Conservation (phyloP, 1,284 basidiomycete species). For the Acaromyces ingoldii region DNA sequence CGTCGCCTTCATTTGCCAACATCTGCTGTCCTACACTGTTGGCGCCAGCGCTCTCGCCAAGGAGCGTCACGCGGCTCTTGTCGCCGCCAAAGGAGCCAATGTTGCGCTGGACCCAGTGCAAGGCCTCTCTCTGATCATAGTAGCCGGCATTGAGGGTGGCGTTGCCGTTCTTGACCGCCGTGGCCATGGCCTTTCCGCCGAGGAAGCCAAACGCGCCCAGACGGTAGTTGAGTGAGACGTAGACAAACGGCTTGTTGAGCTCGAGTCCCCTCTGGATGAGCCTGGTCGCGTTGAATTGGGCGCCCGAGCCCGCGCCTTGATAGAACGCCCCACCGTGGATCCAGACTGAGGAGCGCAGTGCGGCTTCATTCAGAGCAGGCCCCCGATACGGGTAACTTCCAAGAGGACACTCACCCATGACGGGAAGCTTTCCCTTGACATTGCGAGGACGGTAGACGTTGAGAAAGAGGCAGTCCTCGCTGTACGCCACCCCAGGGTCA, state of each 20-base stretch:
- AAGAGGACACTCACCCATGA: conserved; percentile 3
- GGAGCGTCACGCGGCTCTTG: conserved; percentile 19
- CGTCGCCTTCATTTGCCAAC: conserved; percentile 21
- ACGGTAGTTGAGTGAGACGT: conserved; percentile 28
- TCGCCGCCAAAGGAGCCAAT: conserved; percentile 34
- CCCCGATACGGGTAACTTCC: neutral
- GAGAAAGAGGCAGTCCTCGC: conserved; percentile 30
- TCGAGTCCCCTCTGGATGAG: conserved; percentile 19
- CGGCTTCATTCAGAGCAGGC: no score
- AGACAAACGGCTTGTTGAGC: conserved; percentile 26
- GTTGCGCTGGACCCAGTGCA: conserved; percentile 30
- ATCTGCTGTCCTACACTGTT: conserved; percentile 19
- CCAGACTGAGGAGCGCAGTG: no score
- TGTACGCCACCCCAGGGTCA: conserved; percentile 11
- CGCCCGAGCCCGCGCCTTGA: neutral
- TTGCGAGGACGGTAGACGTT: conserved; percentile 25
- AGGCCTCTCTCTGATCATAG: conserved; percentile 28
- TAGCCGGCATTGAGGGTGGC: conserved; percentile 24
- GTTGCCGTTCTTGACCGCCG: conserved; percentile 11
- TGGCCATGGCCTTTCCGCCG: conserved; percentile 13
- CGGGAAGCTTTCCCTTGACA: conserved; percentile 16
- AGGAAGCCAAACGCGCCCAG: conserved; percentile 29
- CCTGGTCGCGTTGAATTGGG: conserved; percentile 24
- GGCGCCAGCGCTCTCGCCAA: conserved; percentile 29
- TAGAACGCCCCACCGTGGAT: conserved; percentile 20